These are phyloP conservation scores for Candida labiduridarum DNA, from an alignment of 1,139 yeast species.

Conservation along the genomic window DNA sequence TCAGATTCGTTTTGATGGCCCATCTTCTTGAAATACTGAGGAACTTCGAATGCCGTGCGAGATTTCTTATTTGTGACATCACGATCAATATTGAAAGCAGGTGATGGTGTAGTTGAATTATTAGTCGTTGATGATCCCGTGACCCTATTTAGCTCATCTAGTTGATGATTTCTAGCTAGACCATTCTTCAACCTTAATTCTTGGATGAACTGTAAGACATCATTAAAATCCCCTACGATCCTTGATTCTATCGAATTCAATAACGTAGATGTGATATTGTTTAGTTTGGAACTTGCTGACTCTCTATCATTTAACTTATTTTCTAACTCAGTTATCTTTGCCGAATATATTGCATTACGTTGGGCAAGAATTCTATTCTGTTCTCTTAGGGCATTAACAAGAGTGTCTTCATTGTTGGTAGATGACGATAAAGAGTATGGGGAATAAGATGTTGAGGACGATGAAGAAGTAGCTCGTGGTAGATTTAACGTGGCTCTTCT, in stretches of 20 bases:
- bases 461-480: neutral
- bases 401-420: neutral
- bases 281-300: conserved; percentile 45
- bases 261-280: conserved; percentile 17
- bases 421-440: no score
- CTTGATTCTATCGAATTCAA: conserved; percentile 19
- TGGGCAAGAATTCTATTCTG: conserved; percentile 61
- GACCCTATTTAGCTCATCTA: conserved; percentile 16
- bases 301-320: conserved; percentile 45
- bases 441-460: neutral
- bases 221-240: conserved; percentile 46
- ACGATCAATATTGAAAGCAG: conserved; percentile 1
- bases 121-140: neutral
- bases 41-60: conserved; percentile 1
- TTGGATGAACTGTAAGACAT: conserved; percentile 29
- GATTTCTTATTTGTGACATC: neutral
- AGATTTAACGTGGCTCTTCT: neutral
- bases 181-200: conserved; percentile 20
- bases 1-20: neutral
- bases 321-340: conserved; percentile 55
- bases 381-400: conserved; percentile 8
- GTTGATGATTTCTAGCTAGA: conserved; percentile 20
- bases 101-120: neutral
- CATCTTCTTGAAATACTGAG: conserved; percentile 9
- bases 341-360: conserved; percentile 53